Percentiles rank a stretch among this genome's conserved stretches.
phyloP scores from a whole-genome alignment of 2,329 filamentous ascomycete genomes.

The Trichoderma afroharzianum region DNA sequence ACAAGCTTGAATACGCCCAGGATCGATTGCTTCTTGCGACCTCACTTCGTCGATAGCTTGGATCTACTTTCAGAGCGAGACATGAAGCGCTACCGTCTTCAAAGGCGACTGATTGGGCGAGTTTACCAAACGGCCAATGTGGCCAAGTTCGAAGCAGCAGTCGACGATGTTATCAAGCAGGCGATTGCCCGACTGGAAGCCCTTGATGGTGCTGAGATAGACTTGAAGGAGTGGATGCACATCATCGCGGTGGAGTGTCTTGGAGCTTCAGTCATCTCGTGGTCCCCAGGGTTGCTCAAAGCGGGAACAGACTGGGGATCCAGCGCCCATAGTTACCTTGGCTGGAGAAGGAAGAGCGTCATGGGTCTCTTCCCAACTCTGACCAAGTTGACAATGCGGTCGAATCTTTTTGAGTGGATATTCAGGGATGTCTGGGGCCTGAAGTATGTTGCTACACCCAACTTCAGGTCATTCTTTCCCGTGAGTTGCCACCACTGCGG shows the following conservation, averaged over 20 bases:
- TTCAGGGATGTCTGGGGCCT: slow-evolving; percentile 45
- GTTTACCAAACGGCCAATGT: slow-evolving; percentile 44
- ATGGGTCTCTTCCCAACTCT: slow-evolving; percentile 47
- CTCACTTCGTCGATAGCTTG: slow-evolving; percentile 41
- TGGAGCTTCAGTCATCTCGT: slow-evolving; percentile 47
- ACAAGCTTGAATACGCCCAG: slow-evolving; percentile 43
- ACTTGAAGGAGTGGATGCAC: slow-evolving; percentile 55
- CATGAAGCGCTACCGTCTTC: slow-evolving; percentile 44
- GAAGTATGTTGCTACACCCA: slow-evolving; percentile 40
- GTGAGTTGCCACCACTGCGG: slow-evolving; percentile 30
- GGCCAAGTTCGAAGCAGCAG: slow-evolving; percentile 37
- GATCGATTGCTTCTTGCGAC: slow-evolving; percentile 37
- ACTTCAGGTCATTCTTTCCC: slow-evolving; percentile 48
- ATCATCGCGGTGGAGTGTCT: slow-evolving; percentile 52
- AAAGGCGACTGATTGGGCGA: slow-evolving; percentile 48
- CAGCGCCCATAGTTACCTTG: slow-evolving; percentile 45
- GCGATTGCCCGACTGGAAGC: slow-evolving; percentile 35
- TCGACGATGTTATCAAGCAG: slow-evolving; percentile 39
- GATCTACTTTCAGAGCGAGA: slow-evolving; percentile 51
- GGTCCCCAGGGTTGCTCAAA: slow-evolving; percentile 48
- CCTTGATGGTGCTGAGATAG: slow-evolving; percentile 39
- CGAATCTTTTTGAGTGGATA: slow-evolving; percentile 33
- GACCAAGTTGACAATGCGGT: slow-evolving; percentile 38
- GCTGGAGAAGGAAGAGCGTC: slow-evolving; percentile 51
- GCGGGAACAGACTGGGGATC: slow-evolving; percentile 44